Evolutionary conservation across 495 filamentous ascomycete genomes (phyloP).

Genomic region (Zalerion maritima): DNA sequence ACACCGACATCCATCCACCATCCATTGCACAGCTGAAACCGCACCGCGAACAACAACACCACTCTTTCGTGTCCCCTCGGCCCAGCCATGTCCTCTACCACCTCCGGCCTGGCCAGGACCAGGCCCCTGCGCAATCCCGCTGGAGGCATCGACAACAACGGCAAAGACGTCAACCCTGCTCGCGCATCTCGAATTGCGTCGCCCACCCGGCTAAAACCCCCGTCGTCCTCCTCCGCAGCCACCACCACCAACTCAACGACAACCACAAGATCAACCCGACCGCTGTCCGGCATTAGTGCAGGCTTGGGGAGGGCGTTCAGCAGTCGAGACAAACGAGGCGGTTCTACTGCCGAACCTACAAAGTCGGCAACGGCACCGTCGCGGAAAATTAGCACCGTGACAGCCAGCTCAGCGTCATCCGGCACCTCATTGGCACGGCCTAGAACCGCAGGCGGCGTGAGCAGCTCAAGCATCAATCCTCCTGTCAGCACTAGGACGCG

Average conservation of each 20-base stretch:
- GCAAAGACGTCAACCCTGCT: conserved; percentile 5
- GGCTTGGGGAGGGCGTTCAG: no score
- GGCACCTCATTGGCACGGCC: no score
- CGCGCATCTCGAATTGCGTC: conserved; percentile 1
- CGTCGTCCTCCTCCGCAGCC: conserved; percentile 12
- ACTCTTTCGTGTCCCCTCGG: neutral
- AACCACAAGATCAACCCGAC: no score
- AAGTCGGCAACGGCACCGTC: conserved; percentile 1
- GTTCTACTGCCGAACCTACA: conserved; percentile 4
- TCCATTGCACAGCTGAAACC: conserved; percentile 8
- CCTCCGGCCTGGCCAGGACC: conserved; percentile 22
- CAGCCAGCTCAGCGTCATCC: neutral
- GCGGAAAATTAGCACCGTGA: neutral
- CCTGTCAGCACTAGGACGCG: neutral
- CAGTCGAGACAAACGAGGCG: no score
- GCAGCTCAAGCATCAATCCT: neutral
- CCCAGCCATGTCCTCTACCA: conserved; percentile 18
- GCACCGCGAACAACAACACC: conserved; percentile 4
- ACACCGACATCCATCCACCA: conserved; percentile 6
- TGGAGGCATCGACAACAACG: conserved; percentile 6
- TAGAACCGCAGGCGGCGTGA: no score
- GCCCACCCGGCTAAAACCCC: conserved; percentile 24
- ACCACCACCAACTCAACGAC: conserved; percentile 13
- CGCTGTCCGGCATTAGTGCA: no score
- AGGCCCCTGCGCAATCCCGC: conserved; percentile 29